Percentiles rank a stretch among this genome's conserved stretches.
Evolutionary conservation across 768 basidiomycete genomes (phyloP).

Genomic region (Pholiota microspora): DNA sequence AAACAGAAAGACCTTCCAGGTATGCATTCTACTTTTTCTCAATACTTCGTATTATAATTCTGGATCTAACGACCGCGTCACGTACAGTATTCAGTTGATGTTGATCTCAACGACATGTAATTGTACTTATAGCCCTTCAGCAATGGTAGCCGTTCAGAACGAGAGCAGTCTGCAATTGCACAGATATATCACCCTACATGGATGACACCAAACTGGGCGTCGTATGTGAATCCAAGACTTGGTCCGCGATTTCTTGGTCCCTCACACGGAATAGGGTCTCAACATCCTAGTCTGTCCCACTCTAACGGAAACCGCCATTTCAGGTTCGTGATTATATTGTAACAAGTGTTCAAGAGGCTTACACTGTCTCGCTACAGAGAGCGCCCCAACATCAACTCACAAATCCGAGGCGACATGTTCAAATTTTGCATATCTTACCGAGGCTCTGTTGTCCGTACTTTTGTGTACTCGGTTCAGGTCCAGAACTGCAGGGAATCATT

Average conservation of each 20-base stretch:
- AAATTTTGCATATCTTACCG: neutral
- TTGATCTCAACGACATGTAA: too few relatives aligned
- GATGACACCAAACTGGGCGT: too few relatives aligned
- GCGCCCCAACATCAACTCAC: neutral
- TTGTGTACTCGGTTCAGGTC: neutral
- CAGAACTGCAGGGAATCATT: neutral
- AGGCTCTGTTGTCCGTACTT: neutral
- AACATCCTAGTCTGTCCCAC: neutral
- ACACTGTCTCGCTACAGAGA: neutral
- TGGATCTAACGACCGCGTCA: too few relatives aligned
- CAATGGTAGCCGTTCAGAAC: too few relatives aligned
- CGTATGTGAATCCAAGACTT: neutral
- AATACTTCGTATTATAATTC: too few relatives aligned
- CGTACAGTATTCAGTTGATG: too few relatives aligned
- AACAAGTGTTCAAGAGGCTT: neutral
- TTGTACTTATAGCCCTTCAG: too few relatives aligned
- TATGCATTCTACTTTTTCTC: too few relatives aligned
- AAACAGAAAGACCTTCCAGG: too few relatives aligned
- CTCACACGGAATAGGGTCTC: neutral
- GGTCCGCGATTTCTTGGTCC: neutral
- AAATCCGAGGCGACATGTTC: neutral
- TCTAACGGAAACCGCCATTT: neutral
- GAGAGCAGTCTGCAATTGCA: too few relatives aligned
- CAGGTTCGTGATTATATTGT: neutral
- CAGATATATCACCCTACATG: too few relatives aligned